Evolutionary conservation across 805 yeast species (phyloP), one percentile per base, ranked within the genome.

Genomic region (Wickerhamiella occidentalis): DNA sequence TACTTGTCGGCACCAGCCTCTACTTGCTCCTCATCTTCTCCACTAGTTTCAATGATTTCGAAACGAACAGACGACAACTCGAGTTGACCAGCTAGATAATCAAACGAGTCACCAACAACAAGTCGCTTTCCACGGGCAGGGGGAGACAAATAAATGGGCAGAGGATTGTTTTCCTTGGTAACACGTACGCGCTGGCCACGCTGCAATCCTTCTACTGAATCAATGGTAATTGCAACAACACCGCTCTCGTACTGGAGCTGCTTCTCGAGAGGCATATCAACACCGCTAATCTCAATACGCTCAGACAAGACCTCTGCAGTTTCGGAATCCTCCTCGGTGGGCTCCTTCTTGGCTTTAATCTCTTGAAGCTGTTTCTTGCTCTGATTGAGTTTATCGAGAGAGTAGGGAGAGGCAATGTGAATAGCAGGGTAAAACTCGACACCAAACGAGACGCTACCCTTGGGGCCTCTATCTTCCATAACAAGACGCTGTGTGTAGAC

Each of bases 381-480:
- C 51, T 69, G 71, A 38, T 77, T 69, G 55, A 86, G 45, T 15
- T 57, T 54, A 40, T 52, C 56, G 22, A 59, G 54, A 29, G 52
- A 95, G 49, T 78, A 81, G 40, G 86, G 79, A 33, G 85, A 76
- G 68, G 79, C 71, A n/a, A 88, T 82, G 6, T 88, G 85, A 48
- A 82, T 64, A 11, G 81, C 67, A 28, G 98, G 98, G 67, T 78
- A 88, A 71, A 90, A 92, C 1, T 94, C 76, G 50, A 84, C 68
- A 3, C 78, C 72, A 64, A 85, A 92, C 3, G 77, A 73, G 29
- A 92, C 70, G 21, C 73, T 66, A 63, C 98, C 98, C 69, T 82
- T 83, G 28, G 92, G 78, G n/a, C 90, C 86, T 59, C 79, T 82
- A 63, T 62, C 63, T n/a, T 77, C 82, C 59, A 77, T 76, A 41